These are phyloP conservation scores for Metarhizium guizhouense DNA, from an alignment of 2,329 filamentous ascomycete genomes.

Conservation along the genomic window DNA sequence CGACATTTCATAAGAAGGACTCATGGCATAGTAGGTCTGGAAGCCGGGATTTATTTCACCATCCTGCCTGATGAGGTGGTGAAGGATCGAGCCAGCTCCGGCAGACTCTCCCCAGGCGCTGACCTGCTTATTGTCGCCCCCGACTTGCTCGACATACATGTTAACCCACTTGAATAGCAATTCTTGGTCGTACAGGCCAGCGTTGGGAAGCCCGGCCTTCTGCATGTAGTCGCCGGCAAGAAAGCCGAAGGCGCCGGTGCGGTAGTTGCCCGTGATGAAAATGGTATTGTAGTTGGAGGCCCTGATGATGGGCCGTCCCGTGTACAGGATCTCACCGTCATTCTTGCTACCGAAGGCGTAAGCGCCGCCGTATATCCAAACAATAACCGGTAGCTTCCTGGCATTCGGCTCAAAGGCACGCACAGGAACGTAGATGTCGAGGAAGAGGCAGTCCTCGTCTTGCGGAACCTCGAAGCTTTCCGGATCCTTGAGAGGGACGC, in stretches of 20 bases:
- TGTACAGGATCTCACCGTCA: conserved; percentile 23
- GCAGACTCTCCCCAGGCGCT: conserved; percentile 43
- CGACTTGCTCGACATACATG: conserved; percentile 33
- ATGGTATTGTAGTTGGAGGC: conserved; percentile 30
- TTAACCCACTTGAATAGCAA: conserved; percentile 39
- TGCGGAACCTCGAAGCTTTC: neutral
- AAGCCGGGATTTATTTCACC: conserved; percentile 36
- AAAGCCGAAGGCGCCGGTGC: conserved; percentile 38
- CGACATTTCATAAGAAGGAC: conserved; percentile 9
- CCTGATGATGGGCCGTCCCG: conserved; percentile 26
- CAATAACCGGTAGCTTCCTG: conserved; percentile 31
- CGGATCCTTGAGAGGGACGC: neutral
- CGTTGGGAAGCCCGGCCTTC: conserved; percentile 31
- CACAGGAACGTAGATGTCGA: conserved; percentile 38
- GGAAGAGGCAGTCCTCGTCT: conserved; percentile 38
- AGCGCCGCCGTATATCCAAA: conserved; percentile 37
- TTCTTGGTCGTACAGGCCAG: conserved; percentile 32
- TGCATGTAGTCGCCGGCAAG: conserved; percentile 36
- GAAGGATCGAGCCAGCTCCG: conserved; percentile 39
- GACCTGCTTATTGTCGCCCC: conserved; percentile 36
- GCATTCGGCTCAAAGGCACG: conserved; percentile 23
- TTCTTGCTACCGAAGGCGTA: conserved; percentile 34
- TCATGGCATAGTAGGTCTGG: conserved; percentile 4
- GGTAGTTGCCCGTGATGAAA: conserved; percentile 39
- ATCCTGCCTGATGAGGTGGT: conserved; percentile 37